Evolutionary conservation across 768 basidiomycete genomes (phyloP).

Genomic region (Albatrellus ellisii): DNA sequence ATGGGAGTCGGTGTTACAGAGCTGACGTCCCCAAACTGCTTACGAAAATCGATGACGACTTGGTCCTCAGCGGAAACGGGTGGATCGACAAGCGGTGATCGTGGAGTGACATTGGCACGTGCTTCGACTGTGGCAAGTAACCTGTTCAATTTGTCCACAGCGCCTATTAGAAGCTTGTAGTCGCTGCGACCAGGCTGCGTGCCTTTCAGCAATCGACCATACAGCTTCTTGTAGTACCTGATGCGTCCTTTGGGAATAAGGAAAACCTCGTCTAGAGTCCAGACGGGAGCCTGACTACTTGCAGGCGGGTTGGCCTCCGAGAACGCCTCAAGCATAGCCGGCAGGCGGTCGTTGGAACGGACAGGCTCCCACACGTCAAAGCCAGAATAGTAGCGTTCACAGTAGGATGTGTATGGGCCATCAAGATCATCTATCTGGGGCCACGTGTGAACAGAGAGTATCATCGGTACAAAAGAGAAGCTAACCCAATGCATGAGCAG

Average conservation of each 20-base stretch:
- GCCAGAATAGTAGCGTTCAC: slow-evolving; percentile 52
- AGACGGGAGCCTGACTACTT: slow-evolving; percentile 29
- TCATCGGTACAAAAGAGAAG: slow-evolving; percentile 6
- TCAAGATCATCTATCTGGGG: slow-evolving; percentile 84
- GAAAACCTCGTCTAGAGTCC: slow-evolving; percentile 87
- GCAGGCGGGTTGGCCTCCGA: slow-evolving; percentile 53
- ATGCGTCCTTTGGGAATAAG: slow-evolving; percentile 73
- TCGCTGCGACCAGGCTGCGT: slow-evolving; percentile 81
- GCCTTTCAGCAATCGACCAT: slow-evolving; percentile 72
- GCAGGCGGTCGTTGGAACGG: slow-evolving; percentile 59
- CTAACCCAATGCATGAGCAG: slow-evolving; percentile 95
- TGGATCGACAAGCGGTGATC: slow-evolving; percentile 20
- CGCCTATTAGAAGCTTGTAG: slow-evolving; percentile 65
- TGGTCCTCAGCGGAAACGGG: slow-evolving; percentile 45
- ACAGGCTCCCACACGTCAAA: slow-evolving; percentile 83
- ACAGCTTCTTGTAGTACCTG: slow-evolving; percentile 87
- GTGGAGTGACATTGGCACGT: slow-evolving; percentile 31
- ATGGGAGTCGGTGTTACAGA: slow-evolving; percentile 9
- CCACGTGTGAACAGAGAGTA: slow-evolving; percentile 10
- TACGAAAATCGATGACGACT: slow-evolving; percentile 41
- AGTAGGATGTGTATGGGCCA: slow-evolving; percentile 74
- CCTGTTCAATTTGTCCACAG: slow-evolving; percentile 66
- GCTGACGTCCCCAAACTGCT: not conserved
- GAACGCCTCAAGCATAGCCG: slow-evolving; percentile 52
- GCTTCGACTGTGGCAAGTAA: slow-evolving; percentile 58